Evolutionary conservation across 441 rosid species (phyloP), one percentile per base, ranked within the genome.

Genomic region (Gossypium davidsonii): DNA sequence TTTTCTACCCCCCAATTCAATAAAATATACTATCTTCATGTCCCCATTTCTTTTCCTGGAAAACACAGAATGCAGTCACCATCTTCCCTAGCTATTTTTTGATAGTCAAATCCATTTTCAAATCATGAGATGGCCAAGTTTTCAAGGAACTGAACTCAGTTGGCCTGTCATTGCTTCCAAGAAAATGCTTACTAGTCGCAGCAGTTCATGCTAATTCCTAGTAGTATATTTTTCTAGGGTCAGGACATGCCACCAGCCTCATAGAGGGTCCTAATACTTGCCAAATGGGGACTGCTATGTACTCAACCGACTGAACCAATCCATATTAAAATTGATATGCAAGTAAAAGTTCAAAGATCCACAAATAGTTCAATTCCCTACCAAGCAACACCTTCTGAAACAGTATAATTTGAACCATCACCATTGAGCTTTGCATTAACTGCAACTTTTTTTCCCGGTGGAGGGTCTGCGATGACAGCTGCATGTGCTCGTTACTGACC

Each of bases 1-100:
- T 31, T 12, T 58, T 58, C 37, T 31, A 10, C 12, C 67, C 0
- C 12, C 0, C 51, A 48, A 37, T 31, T 14, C 4, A 12, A 11
- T 2, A 12, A 53, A 62, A 26, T 14, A 39, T 42, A 18, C 37
- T 5, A 44, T 44, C 67, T 34, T 3, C 52, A 58, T 58, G 39
- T 25, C 23, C 69, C 68, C 53, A 64, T 21, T 66, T 66, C 53
- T 46, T 66, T 65, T 44, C 18, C 17, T 66, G 37, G 70, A 46
- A 66, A 46, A 44, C 39, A 42, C 52, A 39, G 26, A 17, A 65
- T 65, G 55, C 56, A 23, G 46, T 34, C 67, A n/a, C 67, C 46
- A 34, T 37, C 46, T 62, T 34, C 3, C 15, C 70, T 42, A 20
- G 20, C 46, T 66, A 17, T 6, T 65, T 65, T 46, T 42, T 10